Conservation (phyloP, 2,329 filamentous ascomycete genomes). For the Fusarium setosum region DNA sequence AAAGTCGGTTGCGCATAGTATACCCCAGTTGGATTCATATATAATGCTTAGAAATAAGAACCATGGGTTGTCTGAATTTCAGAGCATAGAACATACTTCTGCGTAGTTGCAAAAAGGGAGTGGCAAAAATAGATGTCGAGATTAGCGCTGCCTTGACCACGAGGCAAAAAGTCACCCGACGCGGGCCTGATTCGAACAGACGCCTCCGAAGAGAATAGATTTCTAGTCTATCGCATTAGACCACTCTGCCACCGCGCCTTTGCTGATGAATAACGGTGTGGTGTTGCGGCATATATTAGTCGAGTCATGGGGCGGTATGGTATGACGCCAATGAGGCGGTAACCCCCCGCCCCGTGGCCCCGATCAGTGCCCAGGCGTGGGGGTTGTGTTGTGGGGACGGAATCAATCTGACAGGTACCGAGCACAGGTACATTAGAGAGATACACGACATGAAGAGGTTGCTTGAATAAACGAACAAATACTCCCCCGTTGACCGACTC, state of each 20-base stretch:
- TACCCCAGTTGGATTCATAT: slow-evolving; percentile 6
- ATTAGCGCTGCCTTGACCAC: no score
- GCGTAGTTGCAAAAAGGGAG: no score
- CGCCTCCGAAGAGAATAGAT: slow-evolving; percentile 48
- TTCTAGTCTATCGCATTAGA: slow-evolving; percentile 49
- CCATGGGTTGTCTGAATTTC: no score
- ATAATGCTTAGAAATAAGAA: background rate
- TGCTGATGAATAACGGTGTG: background rate
- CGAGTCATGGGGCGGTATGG: background rate
- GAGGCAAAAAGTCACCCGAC: slow-evolving; percentile 29
- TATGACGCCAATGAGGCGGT: background rate
- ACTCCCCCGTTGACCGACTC: no score
- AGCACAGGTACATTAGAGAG: no score
- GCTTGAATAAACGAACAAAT: no score
- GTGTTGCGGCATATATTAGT: background rate
- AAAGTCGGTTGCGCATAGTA: slow-evolving; percentile 17
- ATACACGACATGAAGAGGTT: no score
- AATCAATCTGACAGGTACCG: background rate
- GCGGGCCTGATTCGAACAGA: slow-evolving; percentile 50
- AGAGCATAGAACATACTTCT: no score
- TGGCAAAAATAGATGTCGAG: no score
- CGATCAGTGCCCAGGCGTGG: no score
- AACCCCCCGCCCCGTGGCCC: no score
- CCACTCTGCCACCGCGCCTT: slow-evolving; percentile 47
- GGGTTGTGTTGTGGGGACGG: no score